These are phyloP conservation scores for Trichothecium roseum DNA, from an alignment of 2,329 filamentous ascomycete species.

Conservation along the genomic window DNA sequence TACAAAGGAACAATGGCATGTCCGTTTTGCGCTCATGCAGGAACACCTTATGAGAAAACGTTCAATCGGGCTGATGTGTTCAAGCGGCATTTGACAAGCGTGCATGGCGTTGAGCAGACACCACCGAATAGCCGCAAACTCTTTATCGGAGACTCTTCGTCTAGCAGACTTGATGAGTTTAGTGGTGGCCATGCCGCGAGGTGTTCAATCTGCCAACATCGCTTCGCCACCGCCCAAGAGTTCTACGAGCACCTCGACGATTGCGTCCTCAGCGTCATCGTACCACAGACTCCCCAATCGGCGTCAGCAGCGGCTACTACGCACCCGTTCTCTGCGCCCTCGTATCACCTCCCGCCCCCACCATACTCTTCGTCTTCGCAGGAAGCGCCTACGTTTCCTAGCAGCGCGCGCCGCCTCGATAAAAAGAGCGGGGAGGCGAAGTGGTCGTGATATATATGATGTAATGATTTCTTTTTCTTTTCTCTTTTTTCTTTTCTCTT, in stretches of 20 bases:
- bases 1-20: constrained; percentile 98
- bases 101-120: constrained; percentile 87
- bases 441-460: no score
- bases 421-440: no score
- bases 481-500: no score
- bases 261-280: constrained; percentile 49
- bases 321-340: no score
- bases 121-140: constrained; percentile 78
- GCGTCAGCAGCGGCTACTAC: no score
- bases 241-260: constrained; percentile 92
- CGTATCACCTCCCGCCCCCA: no score
- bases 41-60: constrained; percentile 82
- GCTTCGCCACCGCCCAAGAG: constrained; percentile 79
- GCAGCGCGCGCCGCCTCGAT: no score
- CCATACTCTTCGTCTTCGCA: no score
- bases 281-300: constrained; percentile 20
- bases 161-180: no score
- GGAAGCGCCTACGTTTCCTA: no score
- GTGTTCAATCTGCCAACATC: constrained; percentile 79
- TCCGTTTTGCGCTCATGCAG: constrained; percentile 84
- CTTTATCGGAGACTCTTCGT: constrained; percentile 1
- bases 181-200: constrained; percentile 47
- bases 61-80: constrained; percentile 95
- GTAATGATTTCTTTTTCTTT: no score
- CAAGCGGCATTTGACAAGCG: constrained; percentile 83